A percentile compares a stretch with the other conserved stretches of the same genome.
phyloP scores from a whole-genome alignment of 202 grass and related monocot genomes.

The Elaeis oleifera region DNA sequence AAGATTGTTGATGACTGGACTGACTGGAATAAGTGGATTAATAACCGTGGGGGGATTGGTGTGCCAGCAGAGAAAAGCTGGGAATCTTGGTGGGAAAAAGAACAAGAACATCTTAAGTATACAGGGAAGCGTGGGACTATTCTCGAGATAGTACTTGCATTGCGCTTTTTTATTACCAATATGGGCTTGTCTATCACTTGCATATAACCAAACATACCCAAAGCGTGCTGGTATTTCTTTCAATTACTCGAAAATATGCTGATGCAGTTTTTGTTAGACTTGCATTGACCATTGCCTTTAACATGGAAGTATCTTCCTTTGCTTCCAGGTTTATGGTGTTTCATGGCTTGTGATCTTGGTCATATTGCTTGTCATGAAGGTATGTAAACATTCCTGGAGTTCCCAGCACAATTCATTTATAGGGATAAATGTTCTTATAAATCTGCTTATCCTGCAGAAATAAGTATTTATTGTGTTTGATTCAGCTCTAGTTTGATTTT shows the following conservation, averaged over 20 bases:
- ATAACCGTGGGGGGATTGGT: constrained; percentile 76
- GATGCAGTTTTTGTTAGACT: constrained; percentile 14
- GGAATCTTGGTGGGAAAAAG: constrained; percentile 96
- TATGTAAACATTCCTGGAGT: background rate
- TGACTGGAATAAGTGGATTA: constrained; percentile 98
- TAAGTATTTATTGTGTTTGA: no score
- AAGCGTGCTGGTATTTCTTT: constrained; percentile 62
- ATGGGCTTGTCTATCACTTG: constrained; percentile 90
- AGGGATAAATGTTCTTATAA: no score
- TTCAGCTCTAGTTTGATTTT: no score
- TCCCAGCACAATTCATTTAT: no score
- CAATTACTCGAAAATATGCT: constrained; percentile 7
- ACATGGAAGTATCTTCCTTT: background rate
- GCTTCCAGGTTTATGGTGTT: constrained; percentile 81
- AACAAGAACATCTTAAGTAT: constrained; percentile 73
- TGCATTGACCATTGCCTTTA: background rate
- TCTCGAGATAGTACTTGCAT: constrained; percentile 65
- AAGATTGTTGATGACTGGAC: constrained; percentile 95
- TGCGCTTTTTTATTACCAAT: constrained; percentile 94
- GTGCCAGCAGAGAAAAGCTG: constrained; percentile 73
- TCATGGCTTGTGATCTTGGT: constrained; percentile 94
- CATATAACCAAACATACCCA: constrained; percentile 59
- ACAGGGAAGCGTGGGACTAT: constrained; percentile 70
- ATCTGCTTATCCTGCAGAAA: no score
- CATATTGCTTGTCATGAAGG: constrained; percentile 88